Evolutionary conservation across 2,329 filamentous ascomycete species (phyloP).

Genomic region (Alternaria consortialis): DNA sequence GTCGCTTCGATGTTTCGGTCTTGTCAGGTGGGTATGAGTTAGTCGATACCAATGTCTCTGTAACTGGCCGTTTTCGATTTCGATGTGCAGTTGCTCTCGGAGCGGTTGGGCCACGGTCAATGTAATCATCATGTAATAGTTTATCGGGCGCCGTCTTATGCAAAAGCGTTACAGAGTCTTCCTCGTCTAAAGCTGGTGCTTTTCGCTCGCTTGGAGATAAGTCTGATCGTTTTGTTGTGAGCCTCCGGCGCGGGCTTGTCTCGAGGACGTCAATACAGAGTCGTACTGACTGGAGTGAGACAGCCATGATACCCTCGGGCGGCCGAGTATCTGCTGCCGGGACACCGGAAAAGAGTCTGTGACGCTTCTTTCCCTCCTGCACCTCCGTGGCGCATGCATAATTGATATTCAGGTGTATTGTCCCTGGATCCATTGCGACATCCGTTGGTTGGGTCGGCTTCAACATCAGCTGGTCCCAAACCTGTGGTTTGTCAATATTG

Average conservation of each 20-base stretch:
- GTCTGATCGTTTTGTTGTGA: slow-evolving; percentile 21
- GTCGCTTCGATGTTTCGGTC: background rate
- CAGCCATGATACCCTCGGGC: slow-evolving; percentile 35
- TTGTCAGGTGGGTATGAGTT: background rate
- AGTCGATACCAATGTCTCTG: background rate
- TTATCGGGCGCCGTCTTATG: background rate
- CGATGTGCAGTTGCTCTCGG: background rate
- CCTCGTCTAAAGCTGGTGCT: background rate
- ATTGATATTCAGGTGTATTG: slow-evolving; percentile 34
- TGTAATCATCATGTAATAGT: too few species aligned
- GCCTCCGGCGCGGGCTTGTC: slow-evolving; percentile 13
- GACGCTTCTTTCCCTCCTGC: slow-evolving; percentile 17
- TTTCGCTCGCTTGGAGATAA: background rate
- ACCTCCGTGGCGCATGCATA: slow-evolving; percentile 18
- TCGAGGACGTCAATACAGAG: slow-evolving; percentile 37
- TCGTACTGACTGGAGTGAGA: slow-evolving; percentile 40
- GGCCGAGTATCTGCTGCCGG: slow-evolving; percentile 41
- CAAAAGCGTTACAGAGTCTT: background rate
- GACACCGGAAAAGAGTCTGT: slow-evolving; percentile 35
- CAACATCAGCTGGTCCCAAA: slow-evolving; percentile 49
- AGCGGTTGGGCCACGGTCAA: background rate
- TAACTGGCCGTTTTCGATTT: slow-evolving; percentile 14
- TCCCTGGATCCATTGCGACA: slow-evolving; percentile 5
- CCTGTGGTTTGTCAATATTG: slow-evolving; percentile 28
- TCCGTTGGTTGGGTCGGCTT: slow-evolving; percentile 26